Base-by-base conservation (phyloP, 2,329 filamentous ascomycete genomes). In the Myriangium duriaei region DNA sequence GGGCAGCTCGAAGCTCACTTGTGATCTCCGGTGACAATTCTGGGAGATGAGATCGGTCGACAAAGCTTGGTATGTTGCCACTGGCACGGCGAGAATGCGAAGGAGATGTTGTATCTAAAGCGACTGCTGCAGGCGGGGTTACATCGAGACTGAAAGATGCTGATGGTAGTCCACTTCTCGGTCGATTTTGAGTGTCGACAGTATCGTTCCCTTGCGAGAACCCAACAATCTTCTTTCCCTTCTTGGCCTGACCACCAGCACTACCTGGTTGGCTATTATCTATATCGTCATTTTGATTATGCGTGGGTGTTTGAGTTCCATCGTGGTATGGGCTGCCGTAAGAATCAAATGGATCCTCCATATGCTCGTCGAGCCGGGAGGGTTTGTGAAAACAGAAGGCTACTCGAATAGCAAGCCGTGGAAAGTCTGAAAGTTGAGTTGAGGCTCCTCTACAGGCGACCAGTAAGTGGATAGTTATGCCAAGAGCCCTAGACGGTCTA, bases 191-290 rank as follows among this genome's bases (percentile, higher is more conserved):
- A 13, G 31, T 40, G 34, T 41, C 37, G 31, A 40, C 29, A 11
- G 39, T 34, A 13, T 42, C 35, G 14, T 40, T 30, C 2, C 30
- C 40, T 7, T 39, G 24, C 12, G 38, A 40, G 39, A 47, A 47
- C 18, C 39, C 42, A n/a, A 46, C 42, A 19, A 36, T 42, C 34
- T 47, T 47, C 42, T 47, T 47, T 26, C 44, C 42, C 16, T 42
- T 42, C n/a, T 40, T 32, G 24, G 34, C 37, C 16, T 36, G 33
- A 3, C 39, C 39, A 16, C 34, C 33, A 31, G 39, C 34, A 39
- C 33, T 42, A 34, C 37, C 36, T 11, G 44, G 34, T 32, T 36
- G 35, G 24, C 39, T 44, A 34, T 33, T 40, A 19, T 39, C 21
- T 11, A 40, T 32, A 24, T 42, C 40, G 6, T 42, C 32, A n/a